phyloP scores from a whole-genome alignment of 768 basidiomycete genomes.

The Hemileccinum impolitum region DNA sequence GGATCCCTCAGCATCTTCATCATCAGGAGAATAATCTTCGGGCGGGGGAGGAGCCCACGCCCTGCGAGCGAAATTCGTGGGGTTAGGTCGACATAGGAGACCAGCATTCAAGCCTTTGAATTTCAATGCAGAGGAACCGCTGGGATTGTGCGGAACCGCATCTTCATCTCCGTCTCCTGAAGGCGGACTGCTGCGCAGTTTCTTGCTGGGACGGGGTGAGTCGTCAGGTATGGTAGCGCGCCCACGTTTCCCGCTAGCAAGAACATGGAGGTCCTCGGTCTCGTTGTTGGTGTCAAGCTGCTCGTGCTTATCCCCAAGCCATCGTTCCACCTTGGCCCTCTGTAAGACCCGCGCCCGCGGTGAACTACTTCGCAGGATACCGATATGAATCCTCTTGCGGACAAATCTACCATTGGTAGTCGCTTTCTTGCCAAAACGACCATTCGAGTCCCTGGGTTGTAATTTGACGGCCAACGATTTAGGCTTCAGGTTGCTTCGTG shows the following conservation, averaged over 20 bases:
- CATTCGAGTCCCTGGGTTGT: constrained; percentile 63
- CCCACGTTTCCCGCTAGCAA: constrained; percentile 23
- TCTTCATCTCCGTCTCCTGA: constrained; percentile 27
- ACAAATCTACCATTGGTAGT: constrained; percentile 43
- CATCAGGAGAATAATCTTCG: constrained; percentile 35
- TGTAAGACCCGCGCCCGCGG: constrained; percentile 41
- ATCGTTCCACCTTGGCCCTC: constrained; percentile 39
- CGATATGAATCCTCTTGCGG: constrained; percentile 30
- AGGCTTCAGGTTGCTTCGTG: constrained; percentile 30
- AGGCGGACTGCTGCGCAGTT: constrained; percentile 16
- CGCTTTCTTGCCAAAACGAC: constrained; percentile 64
- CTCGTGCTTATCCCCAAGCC: constrained; percentile 31
- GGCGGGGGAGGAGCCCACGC: constrained; percentile 48
- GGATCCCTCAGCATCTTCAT: constrained; percentile 29
- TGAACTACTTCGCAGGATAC: constrained; percentile 19
- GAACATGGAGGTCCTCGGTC: constrained; percentile 9
- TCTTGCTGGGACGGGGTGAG: constrained; percentile 27
- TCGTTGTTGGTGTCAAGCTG: constrained; percentile 13
- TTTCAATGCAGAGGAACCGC: constrained; percentile 23
- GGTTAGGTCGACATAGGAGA: constrained; percentile 57
- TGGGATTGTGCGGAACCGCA: constrained; percentile 24
- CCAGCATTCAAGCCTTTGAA: constrained; percentile 40
- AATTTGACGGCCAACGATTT: constrained; percentile 43
- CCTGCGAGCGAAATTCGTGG: constrained; percentile 54
- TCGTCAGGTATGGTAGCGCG: constrained; percentile 20